Conservation (phyloP, 129 eudicot species). For the Silybum marianum region DNA sequence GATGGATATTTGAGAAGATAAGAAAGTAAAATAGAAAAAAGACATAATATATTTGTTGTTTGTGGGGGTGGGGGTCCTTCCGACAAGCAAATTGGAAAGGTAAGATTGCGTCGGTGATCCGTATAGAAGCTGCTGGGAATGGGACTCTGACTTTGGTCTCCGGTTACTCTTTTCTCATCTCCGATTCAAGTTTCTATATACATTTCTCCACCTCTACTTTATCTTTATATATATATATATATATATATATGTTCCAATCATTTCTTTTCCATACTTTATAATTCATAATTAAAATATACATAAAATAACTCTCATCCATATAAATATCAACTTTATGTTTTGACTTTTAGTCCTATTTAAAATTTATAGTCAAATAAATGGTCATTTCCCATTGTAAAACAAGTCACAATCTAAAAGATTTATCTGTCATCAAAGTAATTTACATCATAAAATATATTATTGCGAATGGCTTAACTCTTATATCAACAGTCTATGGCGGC, state of each 20-base stretch:
- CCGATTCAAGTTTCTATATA: background rate
- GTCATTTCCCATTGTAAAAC: background rate
- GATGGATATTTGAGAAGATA: background rate
- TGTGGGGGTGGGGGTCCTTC: slow-evolving; percentile 27
- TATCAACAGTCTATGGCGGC: background rate
- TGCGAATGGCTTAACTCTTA: background rate
- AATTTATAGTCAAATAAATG: background rate
- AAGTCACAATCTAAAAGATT: background rate
- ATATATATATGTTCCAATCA: background rate
- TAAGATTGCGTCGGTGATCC: slow-evolving; percentile 39
- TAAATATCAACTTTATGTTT: background rate
- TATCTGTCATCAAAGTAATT: background rate
- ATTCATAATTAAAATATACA: too few relatives aligned
- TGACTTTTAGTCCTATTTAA: background rate
- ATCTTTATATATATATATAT: too few relatives aligned
- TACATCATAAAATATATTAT: background rate
- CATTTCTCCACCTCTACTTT: slow-evolving; percentile 19
- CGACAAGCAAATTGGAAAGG: slow-evolving; percentile 29
- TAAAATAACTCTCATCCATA: background rate
- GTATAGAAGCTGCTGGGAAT: slow-evolving; percentile 20
- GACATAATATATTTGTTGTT: slow-evolving; percentile 15
- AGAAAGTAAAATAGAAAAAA: background rate
- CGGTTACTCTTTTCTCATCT: background rate
- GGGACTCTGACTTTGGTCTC: slow-evolving; percentile 21
- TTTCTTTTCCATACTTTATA: background rate